Conservation (phyloP, 2,329 filamentous ascomycete genomes). For the Pseudocercospora fijiensis region DNA sequence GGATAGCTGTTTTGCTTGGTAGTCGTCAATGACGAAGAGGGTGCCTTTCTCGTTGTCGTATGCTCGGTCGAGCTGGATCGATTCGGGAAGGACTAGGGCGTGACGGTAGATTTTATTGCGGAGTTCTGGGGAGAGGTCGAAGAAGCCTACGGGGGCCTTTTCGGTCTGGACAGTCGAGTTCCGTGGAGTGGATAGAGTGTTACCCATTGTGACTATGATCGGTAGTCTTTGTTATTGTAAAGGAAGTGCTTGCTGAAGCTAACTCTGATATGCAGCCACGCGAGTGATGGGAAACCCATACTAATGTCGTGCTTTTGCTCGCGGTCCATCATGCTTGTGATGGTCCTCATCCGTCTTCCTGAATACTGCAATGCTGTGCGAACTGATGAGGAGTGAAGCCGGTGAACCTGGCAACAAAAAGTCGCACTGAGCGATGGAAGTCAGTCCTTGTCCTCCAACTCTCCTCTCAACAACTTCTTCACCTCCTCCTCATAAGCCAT, state of each 20-base stretch:
- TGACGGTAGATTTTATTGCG: slow-evolving; percentile 18
- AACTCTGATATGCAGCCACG: too few species aligned
- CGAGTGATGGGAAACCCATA: too few species aligned
- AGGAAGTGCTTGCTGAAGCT: too few species aligned
- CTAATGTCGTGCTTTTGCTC: too few species aligned
- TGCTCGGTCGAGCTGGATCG: not conserved
- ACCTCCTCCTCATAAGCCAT: not conserved
- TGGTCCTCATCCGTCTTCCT: too few species aligned
- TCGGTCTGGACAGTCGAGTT: too few species aligned
- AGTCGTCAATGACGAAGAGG: not conserved
- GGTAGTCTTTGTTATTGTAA: too few species aligned
- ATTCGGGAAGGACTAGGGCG: slow-evolving; percentile 27
- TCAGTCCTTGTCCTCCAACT: not conserved
- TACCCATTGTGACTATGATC: too few species aligned
- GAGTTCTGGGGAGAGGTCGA: slow-evolving; percentile 26
- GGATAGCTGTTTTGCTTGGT: not conserved
- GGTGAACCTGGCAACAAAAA: not conserved
- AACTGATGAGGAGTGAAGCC: slow-evolving; percentile 17
- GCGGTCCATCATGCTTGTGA: too few species aligned
- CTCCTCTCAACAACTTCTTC: not conserved
- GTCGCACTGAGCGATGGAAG: not conserved
- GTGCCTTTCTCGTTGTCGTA: not conserved
- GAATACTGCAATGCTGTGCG: too few species aligned
- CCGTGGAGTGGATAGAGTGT: too few species aligned
- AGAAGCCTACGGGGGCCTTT: slow-evolving; percentile 10